Evolutionary conservation across 2,329 filamentous ascomycete genomes (phyloP).

Genomic region (Gnomoniopsis smithogilvyi): DNA sequence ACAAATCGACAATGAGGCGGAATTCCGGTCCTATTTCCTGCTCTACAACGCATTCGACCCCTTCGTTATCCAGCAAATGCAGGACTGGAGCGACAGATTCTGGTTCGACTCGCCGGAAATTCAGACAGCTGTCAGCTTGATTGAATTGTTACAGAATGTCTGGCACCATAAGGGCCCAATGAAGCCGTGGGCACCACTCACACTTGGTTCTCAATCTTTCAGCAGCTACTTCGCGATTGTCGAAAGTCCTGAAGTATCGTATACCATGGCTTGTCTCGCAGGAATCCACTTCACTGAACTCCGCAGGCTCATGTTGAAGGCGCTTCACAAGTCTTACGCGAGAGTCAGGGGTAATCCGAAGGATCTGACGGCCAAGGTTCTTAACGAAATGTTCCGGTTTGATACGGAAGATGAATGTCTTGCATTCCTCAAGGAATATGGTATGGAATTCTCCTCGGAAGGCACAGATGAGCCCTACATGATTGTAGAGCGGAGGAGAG

Average conservation of each 20-base stretch:
- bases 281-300: conserved; percentile 64
- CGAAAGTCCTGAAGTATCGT: conserved; percentile 54
- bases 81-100: conserved; percentile 52
- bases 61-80: conserved; percentile 52
- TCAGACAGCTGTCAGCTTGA: conserved; percentile 58
- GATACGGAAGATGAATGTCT: conserved; percentile 66
- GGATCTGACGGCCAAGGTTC: conserved; percentile 54
- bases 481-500: conserved; percentile 40
- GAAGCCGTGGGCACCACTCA: conserved; percentile 44
- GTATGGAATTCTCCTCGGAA: conserved; percentile 46
- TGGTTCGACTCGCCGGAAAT: conserved; percentile 56
- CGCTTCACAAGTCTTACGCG: conserved; percentile 52
- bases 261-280: conserved; percentile 67
- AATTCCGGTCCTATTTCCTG: conserved; percentile 65
- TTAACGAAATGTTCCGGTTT: conserved; percentile 61
- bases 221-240: conserved; percentile 60
- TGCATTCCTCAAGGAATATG: conserved; percentile 58
- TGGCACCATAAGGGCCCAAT: conserved; percentile 56
- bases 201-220: conserved; percentile 46
- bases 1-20: conserved; percentile 58
- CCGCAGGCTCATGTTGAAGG: conserved; percentile 55
- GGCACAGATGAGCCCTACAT: conserved; percentile 35
- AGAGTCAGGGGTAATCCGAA: conserved; percentile 55
- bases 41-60: conserved; percentile 59
- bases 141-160: conserved; percentile 58